These are phyloP conservation scores for Fusarium ambrosium DNA, from an alignment of 2,329 filamentous ascomycete genomes.

Conservation along the genomic window DNA sequence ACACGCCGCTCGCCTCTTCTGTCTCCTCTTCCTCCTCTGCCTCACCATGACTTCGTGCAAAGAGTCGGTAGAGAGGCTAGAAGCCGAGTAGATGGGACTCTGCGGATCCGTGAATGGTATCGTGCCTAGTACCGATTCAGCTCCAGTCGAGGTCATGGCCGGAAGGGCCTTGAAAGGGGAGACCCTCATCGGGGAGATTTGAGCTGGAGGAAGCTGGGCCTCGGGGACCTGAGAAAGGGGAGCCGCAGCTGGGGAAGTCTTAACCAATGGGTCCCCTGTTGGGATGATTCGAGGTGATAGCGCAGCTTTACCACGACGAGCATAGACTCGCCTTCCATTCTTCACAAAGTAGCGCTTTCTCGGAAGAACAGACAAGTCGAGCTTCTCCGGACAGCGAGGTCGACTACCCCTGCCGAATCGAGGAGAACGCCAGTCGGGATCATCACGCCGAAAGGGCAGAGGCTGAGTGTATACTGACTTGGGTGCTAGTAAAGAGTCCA, in stretches of 20 bases:
- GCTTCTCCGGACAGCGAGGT: neutral
- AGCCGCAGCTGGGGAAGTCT: neutral
- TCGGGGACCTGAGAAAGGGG: neutral
- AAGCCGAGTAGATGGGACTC: neutral
- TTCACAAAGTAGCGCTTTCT: neutral
- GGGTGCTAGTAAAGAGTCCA: neutral
- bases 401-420: slow-evolving; percentile 19
- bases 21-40: neutral
- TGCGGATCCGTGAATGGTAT: neutral
- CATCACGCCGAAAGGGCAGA: slow-evolving; percentile 19
- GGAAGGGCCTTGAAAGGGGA: neutral
- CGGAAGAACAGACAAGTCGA: neutral
- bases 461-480: slow-evolving; percentile 4
- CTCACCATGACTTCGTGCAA: neutral
- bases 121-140: neutral
- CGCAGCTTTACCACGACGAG: neutral
- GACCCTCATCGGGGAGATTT: neutral
- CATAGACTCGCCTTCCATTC: neutral
- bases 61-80: neutral
- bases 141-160: neutral
- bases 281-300: neutral
- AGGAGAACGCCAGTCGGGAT: neutral
- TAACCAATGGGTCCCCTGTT: neutral
- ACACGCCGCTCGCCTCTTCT: neutral
- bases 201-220: neutral